Percentiles rank a stretch among this genome's conserved stretches.
These are phyloP conservation scores for Aschersonia sp. DNA, from an alignment of 2,329 filamentous ascomycete species.

Conservation along the genomic window DNA sequence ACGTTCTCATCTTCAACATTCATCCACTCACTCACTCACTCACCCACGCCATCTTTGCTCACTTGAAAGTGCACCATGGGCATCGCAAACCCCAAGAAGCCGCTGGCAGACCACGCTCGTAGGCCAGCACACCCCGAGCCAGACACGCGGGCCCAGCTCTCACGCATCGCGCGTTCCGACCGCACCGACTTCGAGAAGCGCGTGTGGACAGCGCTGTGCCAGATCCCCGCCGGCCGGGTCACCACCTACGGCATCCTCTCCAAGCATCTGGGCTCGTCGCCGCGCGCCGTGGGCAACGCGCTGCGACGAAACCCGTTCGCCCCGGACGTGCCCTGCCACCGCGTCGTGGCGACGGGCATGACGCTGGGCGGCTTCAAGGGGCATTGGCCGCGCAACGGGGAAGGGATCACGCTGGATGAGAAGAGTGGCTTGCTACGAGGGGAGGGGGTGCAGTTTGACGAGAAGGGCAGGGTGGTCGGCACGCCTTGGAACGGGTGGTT, in stretches of 20 bases:
- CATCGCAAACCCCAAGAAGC: background rate
- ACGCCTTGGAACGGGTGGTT: slow-evolving; percentile 33
- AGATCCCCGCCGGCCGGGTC: slow-evolving; percentile 60
- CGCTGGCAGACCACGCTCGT: background rate
- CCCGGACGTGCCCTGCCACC: slow-evolving; percentile 67
- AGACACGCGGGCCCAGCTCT: slow-evolving; percentile 25
- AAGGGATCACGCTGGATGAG: slow-evolving; percentile 47
- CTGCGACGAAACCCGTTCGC: slow-evolving; percentile 71
- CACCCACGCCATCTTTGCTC: background rate
- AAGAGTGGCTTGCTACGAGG: slow-evolving; percentile 45
- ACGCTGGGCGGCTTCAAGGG: slow-evolving; percentile 60
- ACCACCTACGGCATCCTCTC: slow-evolving; percentile 68
- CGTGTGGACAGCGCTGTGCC: slow-evolving; percentile 59
- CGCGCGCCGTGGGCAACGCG: slow-evolving; percentile 64
- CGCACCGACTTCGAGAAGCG: slow-evolving; percentile 42
- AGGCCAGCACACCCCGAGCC: background rate
- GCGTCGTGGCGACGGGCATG: slow-evolving; percentile 61
- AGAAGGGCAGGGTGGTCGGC: slow-evolving; percentile 42
- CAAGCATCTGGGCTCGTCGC: slow-evolving; percentile 51
- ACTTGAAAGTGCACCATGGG: background rate
- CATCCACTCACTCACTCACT: background rate
- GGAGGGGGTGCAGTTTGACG: slow-evolving; percentile 53
- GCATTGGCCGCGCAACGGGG: slow-evolving; percentile 44
- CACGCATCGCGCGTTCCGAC: slow-evolving; percentile 26
- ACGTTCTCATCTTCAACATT: background rate